Percentiles rank a stretch among this genome's conserved stretches.
Conservation (phyloP, 2,329 filamentous ascomycete genomes). For the Aspergillus unguis region DNA sequence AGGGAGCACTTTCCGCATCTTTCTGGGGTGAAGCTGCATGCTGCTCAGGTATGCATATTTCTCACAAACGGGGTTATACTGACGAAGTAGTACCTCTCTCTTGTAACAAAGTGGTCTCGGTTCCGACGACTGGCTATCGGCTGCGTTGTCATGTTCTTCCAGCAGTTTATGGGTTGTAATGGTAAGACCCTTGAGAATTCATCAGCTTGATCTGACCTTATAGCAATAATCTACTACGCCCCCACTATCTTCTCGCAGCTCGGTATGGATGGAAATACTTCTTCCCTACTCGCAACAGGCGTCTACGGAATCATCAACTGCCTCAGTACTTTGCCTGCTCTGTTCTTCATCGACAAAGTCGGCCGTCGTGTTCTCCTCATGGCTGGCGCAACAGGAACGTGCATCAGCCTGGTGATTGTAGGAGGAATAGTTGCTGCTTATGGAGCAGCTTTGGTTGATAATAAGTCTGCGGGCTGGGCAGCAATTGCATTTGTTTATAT, state of each 20-base stretch:
- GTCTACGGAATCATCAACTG: conserved; percentile 41
- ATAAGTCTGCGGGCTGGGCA: conserved; percentile 35
- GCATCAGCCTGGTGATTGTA: conserved; percentile 29
- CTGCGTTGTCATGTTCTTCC: conserved; percentile 40
- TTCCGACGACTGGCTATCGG: conserved; percentile 40
- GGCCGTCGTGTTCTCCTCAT: conserved; percentile 34
- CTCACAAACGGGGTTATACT: too few relatives aligned
- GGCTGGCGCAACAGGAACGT: conserved; percentile 35
- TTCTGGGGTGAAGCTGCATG: conserved; percentile 29
- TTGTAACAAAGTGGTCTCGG: conserved; percentile 34
- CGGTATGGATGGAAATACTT: conserved; percentile 38
- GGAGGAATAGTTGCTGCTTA: conserved; percentile 30
- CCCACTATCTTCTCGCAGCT: conserved; percentile 47
- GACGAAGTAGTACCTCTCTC: conserved; percentile 28
- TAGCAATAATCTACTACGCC: conserved; percentile 49
- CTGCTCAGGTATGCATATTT: conserved; percentile 26
- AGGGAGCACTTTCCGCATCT: conserved; percentile 28
- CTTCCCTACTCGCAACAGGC: conserved; percentile 25
- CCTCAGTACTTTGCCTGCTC: conserved; percentile 32
- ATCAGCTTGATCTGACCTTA: too few relatives aligned
- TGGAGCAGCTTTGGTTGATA: conserved; percentile 25
- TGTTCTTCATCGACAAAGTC: conserved; percentile 36
- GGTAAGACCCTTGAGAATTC: conserved; percentile 20
- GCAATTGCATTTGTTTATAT: conserved; percentile 40
- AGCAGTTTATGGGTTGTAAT: conserved; percentile 50